Conservation (phyloP, 176 grass and related monocot species). For the Paspalum notatum region DNA sequence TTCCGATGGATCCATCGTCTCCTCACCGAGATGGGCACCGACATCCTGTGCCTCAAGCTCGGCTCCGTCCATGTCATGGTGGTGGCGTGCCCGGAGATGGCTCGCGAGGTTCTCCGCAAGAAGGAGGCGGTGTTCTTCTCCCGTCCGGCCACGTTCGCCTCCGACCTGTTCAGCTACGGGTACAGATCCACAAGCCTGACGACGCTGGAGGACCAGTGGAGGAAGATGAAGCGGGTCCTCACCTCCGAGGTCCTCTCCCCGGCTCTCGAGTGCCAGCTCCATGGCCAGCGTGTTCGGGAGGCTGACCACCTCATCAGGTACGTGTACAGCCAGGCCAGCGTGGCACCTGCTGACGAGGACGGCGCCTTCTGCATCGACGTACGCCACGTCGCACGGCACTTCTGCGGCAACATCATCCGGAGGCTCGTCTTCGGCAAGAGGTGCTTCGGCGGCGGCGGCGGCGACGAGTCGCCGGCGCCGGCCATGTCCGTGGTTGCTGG, state of each 20-base stretch:
- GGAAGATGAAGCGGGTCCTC: slow-evolving; percentile 50
- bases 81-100: slow-evolving; percentile 42
- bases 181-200: not conserved
- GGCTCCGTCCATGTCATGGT: slow-evolving; percentile 28
- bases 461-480: not conserved
- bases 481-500: not conserved
- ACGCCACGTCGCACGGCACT: slow-evolving; percentile 26
- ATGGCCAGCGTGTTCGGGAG: slow-evolving; percentile 13
- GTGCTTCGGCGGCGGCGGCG: slow-evolving; percentile 4
- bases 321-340: not conserved
- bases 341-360: no score
- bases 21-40: slow-evolving; percentile 20
- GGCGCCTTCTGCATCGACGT: slow-evolving; percentile 14
- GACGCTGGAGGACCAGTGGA: slow-evolving; percentile 44
- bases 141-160: slow-evolving; percentile 34
- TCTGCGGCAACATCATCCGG: slow-evolving; percentile 45
- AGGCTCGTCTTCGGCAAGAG: slow-evolving; percentile 46
- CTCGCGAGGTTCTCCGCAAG: slow-evolving; percentile 38
- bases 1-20: slow-evolving; percentile 41
- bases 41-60: slow-evolving; percentile 36
- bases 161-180: not conserved
- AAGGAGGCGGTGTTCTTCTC: slow-evolving; percentile 43
- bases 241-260: slow-evolving; percentile 1
- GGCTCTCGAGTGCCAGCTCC: not conserved
- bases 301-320: slow-evolving; percentile 36